Percentiles rank a stretch among this genome's conserved stretches.
Conservation (phyloP, 2,329 filamentous ascomycete genomes). For the Cladophialophora carrionii region DNA sequence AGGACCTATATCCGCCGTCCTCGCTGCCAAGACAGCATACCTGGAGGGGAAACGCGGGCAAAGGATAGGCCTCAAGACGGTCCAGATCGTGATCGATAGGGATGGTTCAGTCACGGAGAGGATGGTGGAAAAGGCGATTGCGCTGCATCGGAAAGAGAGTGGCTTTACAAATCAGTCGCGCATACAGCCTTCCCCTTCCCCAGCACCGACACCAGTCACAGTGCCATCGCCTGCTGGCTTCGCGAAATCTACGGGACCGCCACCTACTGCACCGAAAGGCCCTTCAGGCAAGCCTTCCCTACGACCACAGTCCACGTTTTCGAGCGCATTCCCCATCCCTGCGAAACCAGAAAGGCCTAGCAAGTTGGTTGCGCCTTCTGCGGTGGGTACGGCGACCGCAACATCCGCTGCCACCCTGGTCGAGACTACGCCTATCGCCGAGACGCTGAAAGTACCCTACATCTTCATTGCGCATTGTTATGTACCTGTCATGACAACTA, state of each 20-base stretch:
- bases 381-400: background rate
- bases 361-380: constrained; percentile 42
- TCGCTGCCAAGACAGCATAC: constrained; percentile 76
- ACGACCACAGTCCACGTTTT: constrained; percentile 40
- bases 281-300: constrained; percentile 64
- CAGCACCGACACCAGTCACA: constrained; percentile 34
- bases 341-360: constrained; percentile 34
- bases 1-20: constrained; percentile 67
- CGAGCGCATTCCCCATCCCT: constrained; percentile 42
- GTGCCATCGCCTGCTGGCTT: constrained; percentile 43
- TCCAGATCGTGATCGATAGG: constrained; percentile 85
- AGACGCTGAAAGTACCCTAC: constrained; percentile 77
- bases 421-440: constrained; percentile 68
- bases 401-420: constrained; percentile 47
- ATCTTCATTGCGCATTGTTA: constrained; percentile 85
- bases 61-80: constrained; percentile 74
- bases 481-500: constrained; percentile 83
- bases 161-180: constrained; percentile 42
- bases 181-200: constrained; percentile 31
- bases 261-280: constrained; percentile 83
- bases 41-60: constrained; percentile 75
- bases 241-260: constrained; percentile 63
- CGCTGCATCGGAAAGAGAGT: constrained; percentile 63
- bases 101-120: constrained; percentile 81
- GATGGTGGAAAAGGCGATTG: constrained; percentile 74